Evolutionary conservation across 345 rosid genomes (phyloP), one percentile per base, ranked within the genome.

Genomic region (Excoecaria cochinchinensis): DNA sequence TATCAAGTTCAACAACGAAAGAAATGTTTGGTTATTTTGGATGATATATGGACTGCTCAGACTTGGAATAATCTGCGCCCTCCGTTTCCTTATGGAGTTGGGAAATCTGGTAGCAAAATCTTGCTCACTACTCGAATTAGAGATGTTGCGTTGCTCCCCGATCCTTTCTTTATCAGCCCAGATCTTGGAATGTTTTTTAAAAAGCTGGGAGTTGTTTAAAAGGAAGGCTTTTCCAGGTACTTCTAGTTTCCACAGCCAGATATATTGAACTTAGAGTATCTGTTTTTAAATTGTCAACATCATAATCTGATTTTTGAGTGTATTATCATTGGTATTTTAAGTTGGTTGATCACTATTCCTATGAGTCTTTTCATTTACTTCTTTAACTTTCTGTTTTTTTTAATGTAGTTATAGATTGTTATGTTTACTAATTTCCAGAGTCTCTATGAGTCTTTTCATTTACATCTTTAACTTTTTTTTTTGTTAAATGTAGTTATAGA

Each of bases 91-190:
- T 7, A 24, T 1, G 15, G 11, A 0, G n/a, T 13, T 22, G 56
- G 22, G 21, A 71, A 40, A 66, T 72, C 71, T 0, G 63, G 79
- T n/a, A 85, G 87, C 81, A 84, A 58, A 71, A n/a, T 88, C 53
- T 50, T 88, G 74, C 61, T 85, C 25, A 89, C 89, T 0, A 80
- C 90, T 51, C 86, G 86, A 3, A 78, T 85, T 4, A 79, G 15
- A 42, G 81, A 80, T 3, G 69, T 88, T 2, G 88, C 77, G 0
- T 21, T 72, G 25, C 14, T 31, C 19, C 76, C 78, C 1, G 68
- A 80, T 77, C 77, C 75, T n/a, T n/a, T n/a, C n/a, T n/a, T n/a
- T n/a, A n/a, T n/a, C n/a, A n/a, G n/a, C n/a, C n/a, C n/a, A n/a
- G n/a, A n/a, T n/a, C n/a, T n/a, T n/a, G n/a, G n/a, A n/a, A n/a